A percentile compares a stretch with the other conserved stretches of the same genome.
These are phyloP conservation scores for Andrographis paniculata DNA, from an alignment of 305 asterid species.

Conservation along the genomic window DNA sequence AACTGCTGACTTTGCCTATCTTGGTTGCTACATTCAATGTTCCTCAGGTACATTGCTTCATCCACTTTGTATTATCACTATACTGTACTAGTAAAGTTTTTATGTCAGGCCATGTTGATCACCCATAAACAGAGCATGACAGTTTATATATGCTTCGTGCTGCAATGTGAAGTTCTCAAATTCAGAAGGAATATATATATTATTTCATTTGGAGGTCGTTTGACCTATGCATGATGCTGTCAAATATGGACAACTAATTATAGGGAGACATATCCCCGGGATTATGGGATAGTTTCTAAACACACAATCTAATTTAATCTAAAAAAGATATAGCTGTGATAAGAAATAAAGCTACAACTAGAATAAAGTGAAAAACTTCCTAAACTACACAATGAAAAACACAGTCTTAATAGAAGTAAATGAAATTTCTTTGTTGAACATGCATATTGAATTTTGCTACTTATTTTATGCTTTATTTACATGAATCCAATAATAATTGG, in stretches of 20 bases:
- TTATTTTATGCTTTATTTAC: neutral
- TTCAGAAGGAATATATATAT: too few species aligned
- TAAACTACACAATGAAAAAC: too few species aligned
- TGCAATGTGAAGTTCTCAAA: too few species aligned
- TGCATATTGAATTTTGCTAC: neutral
- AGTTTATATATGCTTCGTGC: neutral
- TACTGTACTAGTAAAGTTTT: neutral
- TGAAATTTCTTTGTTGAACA: neutral
- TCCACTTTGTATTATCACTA: neutral
- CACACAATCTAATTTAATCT: too few species aligned
- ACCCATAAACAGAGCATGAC: constrained; percentile 5
- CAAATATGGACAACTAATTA: too few species aligned
- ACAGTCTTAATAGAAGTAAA: neutral
- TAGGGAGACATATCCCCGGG: too few species aligned
- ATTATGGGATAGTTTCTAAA: too few species aligned
- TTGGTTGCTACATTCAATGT: constrained; percentile 47
- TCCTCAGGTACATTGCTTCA: constrained; percentile 55
- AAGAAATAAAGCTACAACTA: too few species aligned
- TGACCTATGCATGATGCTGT: too few species aligned
- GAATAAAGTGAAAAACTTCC: too few species aligned
- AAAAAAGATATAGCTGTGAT: too few species aligned
- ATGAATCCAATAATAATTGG: neutral
- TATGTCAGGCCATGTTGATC: constrained; percentile 15
- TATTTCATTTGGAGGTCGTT: too few species aligned
- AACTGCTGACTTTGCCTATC: constrained; percentile 55